Percentiles rank a stretch among this genome's conserved stretches.
phyloP scores from a whole-genome alignment of 495 filamentous ascomycete species.

The Thermothielavioides terrestris region DNA sequence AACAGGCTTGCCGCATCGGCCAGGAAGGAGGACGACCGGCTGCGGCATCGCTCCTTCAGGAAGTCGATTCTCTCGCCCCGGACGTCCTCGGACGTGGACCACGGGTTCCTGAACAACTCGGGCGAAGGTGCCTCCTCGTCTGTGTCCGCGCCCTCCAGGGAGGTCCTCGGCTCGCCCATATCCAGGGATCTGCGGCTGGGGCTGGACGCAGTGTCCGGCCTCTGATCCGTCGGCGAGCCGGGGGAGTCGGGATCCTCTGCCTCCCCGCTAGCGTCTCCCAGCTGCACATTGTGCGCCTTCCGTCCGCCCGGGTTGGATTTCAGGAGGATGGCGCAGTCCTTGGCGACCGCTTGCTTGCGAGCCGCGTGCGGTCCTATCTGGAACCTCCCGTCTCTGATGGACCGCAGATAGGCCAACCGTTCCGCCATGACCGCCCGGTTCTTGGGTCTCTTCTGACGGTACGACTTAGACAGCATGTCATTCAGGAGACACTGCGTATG shows the following conservation, averaged over 20 bases:
- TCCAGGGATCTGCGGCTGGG: not conserved
- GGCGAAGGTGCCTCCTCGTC: not conserved
- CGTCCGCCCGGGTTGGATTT: not conserved
- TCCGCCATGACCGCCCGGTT: constrained; percentile 8
- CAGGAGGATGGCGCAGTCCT: constrained; percentile 8
- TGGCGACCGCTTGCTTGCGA: not conserved
- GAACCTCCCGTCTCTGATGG: not conserved
- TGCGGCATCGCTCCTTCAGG: constrained; percentile 8
- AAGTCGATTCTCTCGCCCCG: not conserved
- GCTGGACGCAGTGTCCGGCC: not conserved
- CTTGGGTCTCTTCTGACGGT: constrained; percentile 15
- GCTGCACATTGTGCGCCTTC: not conserved
- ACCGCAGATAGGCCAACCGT: not conserved
- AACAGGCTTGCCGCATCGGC: constrained; percentile 9
- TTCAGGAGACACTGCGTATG: constrained; percentile 16
- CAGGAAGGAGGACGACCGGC: constrained; percentile 13
- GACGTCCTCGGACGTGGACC: not conserved
- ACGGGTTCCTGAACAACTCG: constrained; percentile 2
- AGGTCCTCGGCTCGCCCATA: not conserved
- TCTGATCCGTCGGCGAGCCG: not conserved
- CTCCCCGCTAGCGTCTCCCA: not conserved
- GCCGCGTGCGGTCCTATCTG: not conserved
- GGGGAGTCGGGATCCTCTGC: not conserved
- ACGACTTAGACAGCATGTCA: constrained; percentile 13
- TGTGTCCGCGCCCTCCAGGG: not conserved